Conservation (phyloP, 2,329 filamentous ascomycete species). For the Penicillium sp. region DNA sequence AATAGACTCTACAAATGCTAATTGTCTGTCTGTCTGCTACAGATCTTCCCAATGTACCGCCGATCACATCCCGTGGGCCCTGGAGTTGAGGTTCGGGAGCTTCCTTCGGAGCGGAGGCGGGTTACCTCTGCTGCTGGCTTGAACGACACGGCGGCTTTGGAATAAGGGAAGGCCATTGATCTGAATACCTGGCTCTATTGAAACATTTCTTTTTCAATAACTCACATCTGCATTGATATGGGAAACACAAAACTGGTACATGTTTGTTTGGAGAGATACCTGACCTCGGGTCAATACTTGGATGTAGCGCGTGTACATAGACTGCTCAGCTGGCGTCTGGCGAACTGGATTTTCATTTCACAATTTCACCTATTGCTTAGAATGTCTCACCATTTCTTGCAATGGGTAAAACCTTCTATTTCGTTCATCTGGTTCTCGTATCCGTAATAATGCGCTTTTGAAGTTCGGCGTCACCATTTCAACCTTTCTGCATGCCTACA, state of each 20-base stretch:
- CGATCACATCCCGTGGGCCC: conserved; percentile 73
- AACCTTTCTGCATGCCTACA: neutral
- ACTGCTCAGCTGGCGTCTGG: conserved; percentile 42
- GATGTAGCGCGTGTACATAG: conserved; percentile 43
- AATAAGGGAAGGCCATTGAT: conserved; percentile 52
- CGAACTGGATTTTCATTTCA: conserved; percentile 32
- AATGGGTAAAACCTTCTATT: neutral
- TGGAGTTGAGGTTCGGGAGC: conserved; percentile 79
- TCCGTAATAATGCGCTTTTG: neutral
- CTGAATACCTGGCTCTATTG: neutral
- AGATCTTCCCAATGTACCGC: conserved; percentile 68
- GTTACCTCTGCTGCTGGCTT: conserved; percentile 59
- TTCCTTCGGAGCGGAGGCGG: conserved; percentile 61
- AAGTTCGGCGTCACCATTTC: neutral
- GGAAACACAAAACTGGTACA: conserved; percentile 30
- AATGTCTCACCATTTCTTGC: neutral
- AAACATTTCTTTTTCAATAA: neutral
- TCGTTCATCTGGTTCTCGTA: neutral
- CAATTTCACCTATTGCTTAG: conserved; percentile 20
- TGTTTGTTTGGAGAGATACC: conserved; percentile 29
- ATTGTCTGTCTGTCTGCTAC: conserved; percentile 5
- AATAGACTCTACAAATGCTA: neutral
- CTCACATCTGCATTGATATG: conserved; percentile 21
- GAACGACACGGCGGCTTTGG: conserved; percentile 70
- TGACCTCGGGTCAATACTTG: conserved; percentile 22